These are phyloP conservation scores for Stentor coeruleus DNA, from an alignment of 73 alveolate species.

Conservation along the genomic window DNA sequence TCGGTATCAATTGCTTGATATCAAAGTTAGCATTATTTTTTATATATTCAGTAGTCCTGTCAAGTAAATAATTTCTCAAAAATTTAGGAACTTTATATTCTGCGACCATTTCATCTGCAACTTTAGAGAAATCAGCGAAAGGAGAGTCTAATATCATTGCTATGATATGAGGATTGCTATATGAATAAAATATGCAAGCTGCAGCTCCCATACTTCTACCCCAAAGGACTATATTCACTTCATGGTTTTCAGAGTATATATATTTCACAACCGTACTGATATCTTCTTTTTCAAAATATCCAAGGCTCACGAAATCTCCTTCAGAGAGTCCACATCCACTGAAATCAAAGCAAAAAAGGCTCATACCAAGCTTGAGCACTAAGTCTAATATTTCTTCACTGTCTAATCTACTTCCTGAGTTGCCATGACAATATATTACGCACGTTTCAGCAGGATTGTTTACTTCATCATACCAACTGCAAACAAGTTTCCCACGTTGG, in stretches of 20 bases:
- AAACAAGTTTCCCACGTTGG: slow-evolving; percentile 37
- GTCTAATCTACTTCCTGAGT: slow-evolving; percentile 53
- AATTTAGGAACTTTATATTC: slow-evolving; percentile 53
- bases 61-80: slow-evolving; percentile 37
- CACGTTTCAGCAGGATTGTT: slow-evolving; percentile 27
- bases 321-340: slow-evolving; percentile 64
- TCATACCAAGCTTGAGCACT: slow-evolving; percentile 39
- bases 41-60: slow-evolving; percentile 32
- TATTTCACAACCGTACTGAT: slow-evolving; percentile 46
- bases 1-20: slow-evolving; percentile 45
- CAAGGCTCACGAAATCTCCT: slow-evolving; percentile 65
- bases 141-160: slow-evolving; percentile 70
- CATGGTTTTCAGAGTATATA: slow-evolving; percentile 41
- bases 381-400: slow-evolving; percentile 41
- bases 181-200: slow-evolving; percentile 57
- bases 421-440: slow-evolving; percentile 60
- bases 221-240: slow-evolving; percentile 62
- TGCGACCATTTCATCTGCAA: slow-evolving; percentile 51
- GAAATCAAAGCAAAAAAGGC: slow-evolving; percentile 52
- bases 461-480: slow-evolving; percentile 57
- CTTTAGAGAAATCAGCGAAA: slow-evolving; percentile 41
- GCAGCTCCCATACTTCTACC: slow-evolving; percentile 82
- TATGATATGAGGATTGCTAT: slow-evolving; percentile 58
- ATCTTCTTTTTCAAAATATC: slow-evolving; percentile 67
- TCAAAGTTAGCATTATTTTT: slow-evolving; percentile 54